Conservation (phyloP, 345 rosid genomes). For the Populus simonii region DNA sequence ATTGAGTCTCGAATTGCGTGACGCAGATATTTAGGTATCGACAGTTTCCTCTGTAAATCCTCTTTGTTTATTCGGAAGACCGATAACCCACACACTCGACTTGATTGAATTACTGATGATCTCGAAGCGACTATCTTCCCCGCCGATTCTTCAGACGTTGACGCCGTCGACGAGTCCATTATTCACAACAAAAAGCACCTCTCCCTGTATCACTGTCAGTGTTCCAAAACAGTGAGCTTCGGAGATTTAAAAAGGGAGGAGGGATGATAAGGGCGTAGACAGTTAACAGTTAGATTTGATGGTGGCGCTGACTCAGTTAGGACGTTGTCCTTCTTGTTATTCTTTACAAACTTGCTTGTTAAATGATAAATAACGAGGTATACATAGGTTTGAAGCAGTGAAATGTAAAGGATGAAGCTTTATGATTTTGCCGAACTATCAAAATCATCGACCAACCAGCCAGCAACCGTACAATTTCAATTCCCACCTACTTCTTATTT, state of each 20-base stretch:
- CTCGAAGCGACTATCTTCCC: conserved; percentile 51
- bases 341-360: too few species aligned
- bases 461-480: too few species aligned
- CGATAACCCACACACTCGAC: conserved; percentile 58
- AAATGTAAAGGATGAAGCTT: too few species aligned
- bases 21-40: conserved; percentile 72
- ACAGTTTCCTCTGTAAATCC: conserved; percentile 50
- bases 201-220: not conserved
- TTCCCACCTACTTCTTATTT: too few species aligned
- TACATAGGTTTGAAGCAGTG: too few species aligned
- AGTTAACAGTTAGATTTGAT: too few species aligned
- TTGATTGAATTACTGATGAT: conserved; percentile 61
- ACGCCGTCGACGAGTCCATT: conserved; percentile 54
- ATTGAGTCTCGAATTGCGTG: conserved; percentile 59
- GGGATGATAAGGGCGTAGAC: too few species aligned
- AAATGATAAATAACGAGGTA: too few species aligned
- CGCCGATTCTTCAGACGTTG: conserved; percentile 32
- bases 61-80: conserved; percentile 66
- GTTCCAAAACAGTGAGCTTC: not conserved
- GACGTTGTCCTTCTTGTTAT: too few species aligned
- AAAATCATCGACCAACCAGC: too few species aligned
- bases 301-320: too few species aligned
- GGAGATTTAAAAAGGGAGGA: not conserved
- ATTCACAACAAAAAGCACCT: not conserved
- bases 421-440: too few species aligned